Evolutionary conservation across 805 yeast species (phyloP).

Genomic region (Ascoidea rubescens): DNA sequence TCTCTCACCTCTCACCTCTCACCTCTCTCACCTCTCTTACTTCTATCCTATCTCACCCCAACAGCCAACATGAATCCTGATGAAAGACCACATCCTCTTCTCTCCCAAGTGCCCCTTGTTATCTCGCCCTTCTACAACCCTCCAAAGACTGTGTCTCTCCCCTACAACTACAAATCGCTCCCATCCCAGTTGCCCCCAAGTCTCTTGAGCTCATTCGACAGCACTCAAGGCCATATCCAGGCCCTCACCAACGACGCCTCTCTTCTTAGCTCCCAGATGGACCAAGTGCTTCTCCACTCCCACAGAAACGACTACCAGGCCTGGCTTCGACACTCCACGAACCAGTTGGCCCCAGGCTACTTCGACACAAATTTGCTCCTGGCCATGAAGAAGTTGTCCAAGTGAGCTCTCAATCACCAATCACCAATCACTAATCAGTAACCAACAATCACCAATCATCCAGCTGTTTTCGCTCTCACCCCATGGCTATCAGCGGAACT

Average conservation of each 20-base stretch:
- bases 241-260: slow-evolving; percentile 1
- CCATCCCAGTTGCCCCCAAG: slow-evolving; percentile 18
- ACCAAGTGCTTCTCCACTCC: neutral
- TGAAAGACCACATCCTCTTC: slow-evolving; percentile 11
- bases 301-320: slow-evolving; percentile 1
- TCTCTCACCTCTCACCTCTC: too few relatives aligned
- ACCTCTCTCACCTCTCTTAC: too few relatives aligned
- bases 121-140: slow-evolving; percentile 37
- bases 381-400: too few relatives aligned
- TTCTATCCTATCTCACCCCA: too few relatives aligned
- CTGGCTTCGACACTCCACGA: slow-evolving; percentile 7
- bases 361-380: slow-evolving; percentile 2
- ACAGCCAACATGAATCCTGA: neutral
- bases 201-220: slow-evolving; percentile 6
- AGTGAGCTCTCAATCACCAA: too few relatives aligned
- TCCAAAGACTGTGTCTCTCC: slow-evolving; percentile 41
- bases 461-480: too few relatives aligned
- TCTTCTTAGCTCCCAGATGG: neutral
- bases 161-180: slow-evolving; percentile 28
- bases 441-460: too few relatives aligned
- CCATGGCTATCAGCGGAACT: too few relatives aligned
- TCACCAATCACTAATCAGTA: too few relatives aligned
- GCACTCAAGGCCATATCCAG: slow-evolving; percentile 2
- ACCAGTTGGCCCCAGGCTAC: slow-evolving; percentile 10
- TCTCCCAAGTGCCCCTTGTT: slow-evolving; percentile 41